Base-by-base conservation (phyloP, 331 rosid genomes). In the Saraca asoca region DNA sequence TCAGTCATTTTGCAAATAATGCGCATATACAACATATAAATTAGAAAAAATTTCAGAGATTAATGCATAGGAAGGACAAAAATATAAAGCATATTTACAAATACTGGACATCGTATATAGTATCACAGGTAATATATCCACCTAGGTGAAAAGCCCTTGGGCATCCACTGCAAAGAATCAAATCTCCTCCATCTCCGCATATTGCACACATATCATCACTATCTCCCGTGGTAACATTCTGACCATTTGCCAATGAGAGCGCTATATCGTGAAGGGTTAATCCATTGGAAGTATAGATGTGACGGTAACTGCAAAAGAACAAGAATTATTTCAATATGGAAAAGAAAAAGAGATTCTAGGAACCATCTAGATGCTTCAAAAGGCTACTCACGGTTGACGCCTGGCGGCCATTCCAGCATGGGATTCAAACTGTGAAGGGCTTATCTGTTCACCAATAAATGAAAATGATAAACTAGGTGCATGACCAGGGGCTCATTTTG, bases 181-280 rank as follows among this genome's bases (percentile, higher is more conserved):
- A 80, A 75, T 90, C 87, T 35, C 99, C 99, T 42, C 87, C 91
- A 78, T 83, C 94, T 64, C 99, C 99, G 58, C 99, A 94, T 20
- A 78, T 71, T 62, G 99, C 95, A 75, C 97, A 94, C 99, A 94
- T 94, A 75, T 94, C 99, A 68, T 94, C 99, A 77, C 99, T 88
- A 83, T 81, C 89, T 63, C 96, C 99, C 0, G 96, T 81, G 43
- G 92, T 88, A 74, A 90, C 85, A 69, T 83, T 90, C 76, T 90
- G 99, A 54, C 99, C 99, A 75, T 78, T 90, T 64, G 97, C 90
- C 87, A 94, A 74, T 16, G 99, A 94, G 46, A 85, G 90, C 20
- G 99, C 96, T 78, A 94, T 90, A 76, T 94, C 99, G 48, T 94
- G 99, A 54, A 94, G 99, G 4, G 99, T 88, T 68, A 94, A 78